These are phyloP conservation scores for Hirsutella rhossiliensis DNA, from an alignment of 2,329 filamentous ascomycete genomes.

Conservation along the genomic window DNA sequence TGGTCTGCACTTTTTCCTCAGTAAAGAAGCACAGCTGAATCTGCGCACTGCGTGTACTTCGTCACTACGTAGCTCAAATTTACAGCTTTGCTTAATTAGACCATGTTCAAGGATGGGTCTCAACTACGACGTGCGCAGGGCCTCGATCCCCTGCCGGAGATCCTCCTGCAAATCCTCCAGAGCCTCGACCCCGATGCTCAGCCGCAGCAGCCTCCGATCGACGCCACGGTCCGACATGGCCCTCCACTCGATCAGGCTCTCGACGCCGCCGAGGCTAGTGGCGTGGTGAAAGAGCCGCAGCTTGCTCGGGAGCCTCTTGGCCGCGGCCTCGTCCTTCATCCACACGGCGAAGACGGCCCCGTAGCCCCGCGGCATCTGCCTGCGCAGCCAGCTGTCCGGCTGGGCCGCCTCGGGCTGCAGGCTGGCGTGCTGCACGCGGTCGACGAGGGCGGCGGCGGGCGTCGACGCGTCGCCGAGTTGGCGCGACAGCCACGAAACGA, in stretches of 20 bases:
- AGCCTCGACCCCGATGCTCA: conserved; percentile 80
- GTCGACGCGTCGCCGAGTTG: conserved; percentile 28
- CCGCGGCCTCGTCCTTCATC: conserved; percentile 47
- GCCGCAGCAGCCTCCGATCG: conserved; percentile 59
- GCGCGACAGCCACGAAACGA: conserved; percentile 61
- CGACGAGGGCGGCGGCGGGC: conserved; percentile 41
- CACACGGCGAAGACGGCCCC: conserved; percentile 77
- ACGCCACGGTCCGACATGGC: conserved; percentile 71
- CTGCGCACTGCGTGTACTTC: too few species aligned
- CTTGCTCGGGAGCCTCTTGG: conserved; percentile 63
- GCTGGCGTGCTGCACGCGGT: conserved; percentile 61
- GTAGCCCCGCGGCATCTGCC: conserved; percentile 86
- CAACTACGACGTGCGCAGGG: conserved; percentile 21
- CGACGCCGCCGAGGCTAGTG: conserved; percentile 85
- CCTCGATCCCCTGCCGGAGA: conserved; percentile 53
- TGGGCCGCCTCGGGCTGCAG: conserved; percentile 53
- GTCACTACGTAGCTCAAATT: too few species aligned
- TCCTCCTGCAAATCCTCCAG: conserved; percentile 77
- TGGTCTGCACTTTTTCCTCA: too few species aligned
- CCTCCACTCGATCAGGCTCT: conserved; percentile 94
- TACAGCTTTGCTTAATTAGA: too few species aligned
- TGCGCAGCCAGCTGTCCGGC: conserved; percentile 57
- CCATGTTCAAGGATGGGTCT: not conserved
- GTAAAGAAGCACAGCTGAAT: too few species aligned
- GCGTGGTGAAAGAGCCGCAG: conserved; percentile 84